Base-by-base conservation (phyloP, 345 rosid species). In the Limnanthes douglasii region DNA sequence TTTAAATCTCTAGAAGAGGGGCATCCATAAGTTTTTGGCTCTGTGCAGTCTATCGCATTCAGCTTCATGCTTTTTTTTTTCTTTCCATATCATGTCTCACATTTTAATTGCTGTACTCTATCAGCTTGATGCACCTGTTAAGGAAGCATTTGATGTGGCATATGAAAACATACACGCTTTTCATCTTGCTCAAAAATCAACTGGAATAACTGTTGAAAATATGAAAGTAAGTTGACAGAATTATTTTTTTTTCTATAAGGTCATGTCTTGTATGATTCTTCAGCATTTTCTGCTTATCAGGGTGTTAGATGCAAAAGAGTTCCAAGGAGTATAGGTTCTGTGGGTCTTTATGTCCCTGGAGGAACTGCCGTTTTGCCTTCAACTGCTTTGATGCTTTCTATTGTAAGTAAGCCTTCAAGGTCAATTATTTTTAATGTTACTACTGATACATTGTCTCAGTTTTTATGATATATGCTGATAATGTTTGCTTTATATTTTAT, bases 361-460 rank as follows among this genome's bases (percentile, higher is more conserved):
- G 97, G 92, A 31, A 88, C 95, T 32, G 86, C 92, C 34, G 93
- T 83, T 57, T 65, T 88, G 48, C 97, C 95, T 12, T 88, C 95
- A 34, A 83, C 95, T 15, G 93, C 97, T 37, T 50, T 88, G 40
- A 83, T 88, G 95, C 94, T 88, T 60, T 53, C 95, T 27, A 53
- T 88, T 38, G 95, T 79, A 79, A 64, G 84, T 68, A 20, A 18
- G 40, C n/a, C n/a, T n/a, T n/a, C 30, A 1, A 26, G 25, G 16
- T 38, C 19, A 11, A 19, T 19, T 31, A 5, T 15, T 8, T 43
- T 21, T 18, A 23, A 18, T 39, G 1, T 26, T 37, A 47, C 27
- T 41, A 4, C 38, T 34, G 15, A 5, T 25, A 43, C 18, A 5
- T 29, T 33, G 3, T 22, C 47, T 20, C 5, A 8, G 12, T 34